Base-by-base conservation (phyloP, 2,329 filamentous ascomycete genomes). In the Myriosclerotinia curreyana region DNA sequence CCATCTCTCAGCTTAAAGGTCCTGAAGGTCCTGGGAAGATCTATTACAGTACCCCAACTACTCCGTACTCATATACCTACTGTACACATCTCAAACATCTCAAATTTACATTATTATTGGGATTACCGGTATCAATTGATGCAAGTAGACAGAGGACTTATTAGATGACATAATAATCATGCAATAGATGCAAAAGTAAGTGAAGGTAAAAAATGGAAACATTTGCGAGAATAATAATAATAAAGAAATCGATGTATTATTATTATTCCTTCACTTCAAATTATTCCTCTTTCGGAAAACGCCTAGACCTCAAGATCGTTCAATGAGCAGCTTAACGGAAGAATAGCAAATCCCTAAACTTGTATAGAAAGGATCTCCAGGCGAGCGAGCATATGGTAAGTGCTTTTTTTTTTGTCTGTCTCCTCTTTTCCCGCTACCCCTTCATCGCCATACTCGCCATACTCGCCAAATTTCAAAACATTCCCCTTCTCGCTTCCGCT, bases 341-440 rank as follows among this genome's bases (percentile, higher is more conserved):
- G 12, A 22, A 25, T 56, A 40, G 40, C 46, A 56, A 31, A 48
- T 28, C 7, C 8, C 31, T 31, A 38, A 38, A 11, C 17, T 20
- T 25, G 28, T 31, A 31, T 46, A n/a, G 42, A 49, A 55, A 62
- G 22, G 60, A 58, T 63, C 42, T 56, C 22, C 51, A 17, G n/a
- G 52, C 36, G 48, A 61, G 52, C 36, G 48, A 61, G 48, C 59
- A 31, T n/a, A 40, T 63, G 60, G 51, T 63, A 63, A 58, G 52
- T 36, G 51, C 52, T 63, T 49, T 48, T 61, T 38, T 7, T 15
- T 11, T 14, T 25, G 20, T 40, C 17, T 61, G 38, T 31, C 17
- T 28, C 17, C 40, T 22, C 14, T 4, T 34, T 28, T 56, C 25
- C 28, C n/a, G 25, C 20, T 34, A 6, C 54, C 51, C 52, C n/a